Evolutionary conservation across 2,329 filamentous ascomycete genomes (phyloP), one percentile per base, ranked within the genome.

Genomic region (Claviceps digitariae): DNA sequence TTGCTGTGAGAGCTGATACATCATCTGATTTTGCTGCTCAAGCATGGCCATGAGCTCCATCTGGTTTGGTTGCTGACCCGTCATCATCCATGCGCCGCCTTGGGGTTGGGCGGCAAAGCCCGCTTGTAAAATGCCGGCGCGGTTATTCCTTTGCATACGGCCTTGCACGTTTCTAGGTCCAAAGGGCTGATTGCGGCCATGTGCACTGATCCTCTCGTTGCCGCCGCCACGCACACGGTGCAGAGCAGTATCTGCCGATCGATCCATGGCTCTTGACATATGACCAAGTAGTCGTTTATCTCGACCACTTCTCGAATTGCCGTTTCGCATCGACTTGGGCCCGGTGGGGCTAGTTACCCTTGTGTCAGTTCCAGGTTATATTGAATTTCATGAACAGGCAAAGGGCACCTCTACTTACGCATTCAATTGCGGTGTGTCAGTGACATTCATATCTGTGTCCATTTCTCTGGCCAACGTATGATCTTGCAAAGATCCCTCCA

Each of bases 291-390:
- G 83, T 57, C 88, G 82, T 67, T 89, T 90, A 55, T 87, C 86
- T 59, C 87, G 82, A 52, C 81, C 77, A 53, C 76, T 74, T 53
- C 77, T 70, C 52, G 66, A 65, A 61, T 73, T 79, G 51, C 81
- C 81, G 66, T 86, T 88, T 63, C 93, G 86, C 90, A 97, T 95
- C 36, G 90, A 90, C 67, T 90, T 93, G 20, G 93, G 93, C 54
- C 91, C 93, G 51, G 90, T 97, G 10, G 93, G 93, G 64, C 91
- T 96, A 63, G 55, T 27, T 7, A 27, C 41, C 3, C 52, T 49
- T 31, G 54, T 15, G 46, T 48, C 36, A 45, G 40, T 8, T 50
- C 20, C 45, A 51, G 20, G 34, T 5, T 34, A 15, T 13, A 46
- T 29, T 38, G 25, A 2, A n/a, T 15, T 12, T 15, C 20, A 21